phyloP scores from a whole-genome alignment of 768 basidiomycete species.

The Rhodotorula babjevae region DNA sequence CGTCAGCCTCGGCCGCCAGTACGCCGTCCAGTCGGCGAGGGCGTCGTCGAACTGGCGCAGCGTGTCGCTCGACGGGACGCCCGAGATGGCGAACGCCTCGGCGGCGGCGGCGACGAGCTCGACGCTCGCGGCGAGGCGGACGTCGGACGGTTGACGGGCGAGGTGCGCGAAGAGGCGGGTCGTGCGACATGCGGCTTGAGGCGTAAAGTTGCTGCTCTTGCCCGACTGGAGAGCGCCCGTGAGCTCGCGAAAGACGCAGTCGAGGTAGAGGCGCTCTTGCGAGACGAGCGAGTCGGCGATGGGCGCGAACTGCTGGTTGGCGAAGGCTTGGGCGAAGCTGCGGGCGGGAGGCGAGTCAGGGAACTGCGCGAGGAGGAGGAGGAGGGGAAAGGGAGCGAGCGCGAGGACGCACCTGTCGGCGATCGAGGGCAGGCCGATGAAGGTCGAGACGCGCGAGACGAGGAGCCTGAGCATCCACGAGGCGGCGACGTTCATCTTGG shows the following conservation, averaged over 20 bases:
- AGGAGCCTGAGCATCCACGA: constrained; percentile 30
- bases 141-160: constrained; percentile 17
- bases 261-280: constrained; percentile 30
- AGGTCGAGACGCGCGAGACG: constrained; percentile 14
- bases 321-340: constrained; percentile 33
- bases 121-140: constrained; percentile 35
- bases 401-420: constrained; percentile 6
- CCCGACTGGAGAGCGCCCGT: constrained; percentile 37
- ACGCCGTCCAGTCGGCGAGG: constrained; percentile 16
- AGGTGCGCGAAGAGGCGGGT: constrained; percentile 36
- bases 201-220: constrained; percentile 30
- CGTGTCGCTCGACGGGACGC: constrained; percentile 12
- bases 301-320: constrained; percentile 15
- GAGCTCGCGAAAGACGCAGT: constrained; percentile 33
- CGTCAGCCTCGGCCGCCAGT: constrained; percentile 30
- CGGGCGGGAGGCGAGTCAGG: neutral
- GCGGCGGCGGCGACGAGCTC: constrained; percentile 32
- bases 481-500: constrained; percentile 37
- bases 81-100: constrained; percentile 16
- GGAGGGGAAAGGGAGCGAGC: neutral
- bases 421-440: constrained; percentile 28
- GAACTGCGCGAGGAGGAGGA: too few species aligned
- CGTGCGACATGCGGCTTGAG: constrained; percentile 19
- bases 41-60: constrained; percentile 23
- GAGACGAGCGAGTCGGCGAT: constrained; percentile 27